Evolutionary conservation across 345 rosid genomes (phyloP), one percentile per base, ranked within the genome.

Genomic region (Sisymbrium irio): DNA sequence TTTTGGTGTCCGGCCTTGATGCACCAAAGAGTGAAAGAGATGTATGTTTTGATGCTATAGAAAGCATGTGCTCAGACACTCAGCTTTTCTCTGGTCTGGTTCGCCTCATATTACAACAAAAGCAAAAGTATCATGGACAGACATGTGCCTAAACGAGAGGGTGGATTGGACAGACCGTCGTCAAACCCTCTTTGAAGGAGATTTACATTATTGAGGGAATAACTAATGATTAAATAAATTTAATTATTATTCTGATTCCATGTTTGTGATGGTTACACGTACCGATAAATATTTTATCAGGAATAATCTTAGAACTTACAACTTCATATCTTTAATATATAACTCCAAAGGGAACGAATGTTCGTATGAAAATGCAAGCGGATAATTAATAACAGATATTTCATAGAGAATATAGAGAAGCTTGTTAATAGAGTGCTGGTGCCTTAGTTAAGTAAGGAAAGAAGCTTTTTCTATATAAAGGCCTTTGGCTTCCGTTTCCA

Each of bases 401-500:
- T 56, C 36, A 6, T 9, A 25, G 22, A 55, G 65, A 25, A 45
- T 63, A 54, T 64, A 4, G 47, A 63, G 25, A 53, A 41, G 36
- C 40, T 41, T 0, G 63, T 25, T 33, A 4, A 25, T 35, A 59
- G 28, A 25, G 27, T n/a, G 22, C 6, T 73, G 41, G 55, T 53
- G 44, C 71, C n/a, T n/a, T n/a, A n/a, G n/a, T 72, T 17, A 27
- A 7, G 58, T 47, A 36, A 47, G 6, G 40, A 14, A 22, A 51
- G 61, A 51, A 39, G 33, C 50, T 17, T 51, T 53, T 30, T 22
- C 62, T 75, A 49, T 75, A 75, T 60, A 60, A 67, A 75, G 55
- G 46, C n/a, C 45, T 27, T 7, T 19, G 20, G 45, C 4, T 20
- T 20, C 33, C 22, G 40, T 67, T 1, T 17, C 15, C 14, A 39